phyloP scores from a whole-genome alignment of 2,329 filamentous ascomycete genomes.

The Hypoxylon rubiginosum region DNA sequence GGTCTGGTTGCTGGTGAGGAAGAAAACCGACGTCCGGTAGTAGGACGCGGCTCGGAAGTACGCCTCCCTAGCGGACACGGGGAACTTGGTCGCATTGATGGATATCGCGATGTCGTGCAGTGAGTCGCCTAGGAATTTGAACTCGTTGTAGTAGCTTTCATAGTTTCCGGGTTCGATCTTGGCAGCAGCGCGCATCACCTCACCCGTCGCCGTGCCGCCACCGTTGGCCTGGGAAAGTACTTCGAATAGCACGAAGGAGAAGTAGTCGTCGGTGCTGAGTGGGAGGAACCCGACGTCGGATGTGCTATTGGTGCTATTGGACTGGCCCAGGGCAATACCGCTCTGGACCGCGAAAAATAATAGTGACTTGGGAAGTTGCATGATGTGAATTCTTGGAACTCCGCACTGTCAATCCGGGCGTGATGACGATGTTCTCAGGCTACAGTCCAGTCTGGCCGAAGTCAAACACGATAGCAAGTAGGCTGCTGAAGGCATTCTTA shows the following conservation, averaged over 20 bases:
- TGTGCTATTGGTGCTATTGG: slow-evolving; percentile 33
- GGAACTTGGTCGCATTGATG: slow-evolving; percentile 35
- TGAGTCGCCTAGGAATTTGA: slow-evolving; percentile 43
- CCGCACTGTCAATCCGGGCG: slow-evolving; percentile 1
- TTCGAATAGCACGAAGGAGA: slow-evolving; percentile 35
- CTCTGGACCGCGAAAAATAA: slow-evolving; percentile 21
- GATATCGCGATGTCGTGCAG: slow-evolving; percentile 35
- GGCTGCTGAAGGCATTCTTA: slow-evolving; percentile 22
- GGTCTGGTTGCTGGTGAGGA: slow-evolving; percentile 56
- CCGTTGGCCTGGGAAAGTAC: slow-evolving; percentile 28
- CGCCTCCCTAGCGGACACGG: slow-evolving; percentile 47
- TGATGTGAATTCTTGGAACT: slow-evolving; percentile 5
- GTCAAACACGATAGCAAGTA: slow-evolving; percentile 1
- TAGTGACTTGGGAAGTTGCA: slow-evolving; percentile 35
- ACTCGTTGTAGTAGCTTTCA: slow-evolving; percentile 44
- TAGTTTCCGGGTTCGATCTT: slow-evolving; percentile 46
- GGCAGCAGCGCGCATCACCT: slow-evolving; percentile 51
- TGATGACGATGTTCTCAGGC: neutral
- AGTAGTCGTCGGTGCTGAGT: slow-evolving; percentile 37
- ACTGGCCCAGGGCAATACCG: slow-evolving; percentile 28
- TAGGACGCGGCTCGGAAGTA: slow-evolving; percentile 59
- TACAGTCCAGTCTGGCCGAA: neutral
- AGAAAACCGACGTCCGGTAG: slow-evolving; percentile 59
- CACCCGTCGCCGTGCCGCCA: slow-evolving; percentile 51
- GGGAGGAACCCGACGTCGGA: slow-evolving; percentile 12